phyloP scores from a whole-genome alignment of 2,329 filamentous ascomycete genomes.

The Niveomyces coronatus region DNA sequence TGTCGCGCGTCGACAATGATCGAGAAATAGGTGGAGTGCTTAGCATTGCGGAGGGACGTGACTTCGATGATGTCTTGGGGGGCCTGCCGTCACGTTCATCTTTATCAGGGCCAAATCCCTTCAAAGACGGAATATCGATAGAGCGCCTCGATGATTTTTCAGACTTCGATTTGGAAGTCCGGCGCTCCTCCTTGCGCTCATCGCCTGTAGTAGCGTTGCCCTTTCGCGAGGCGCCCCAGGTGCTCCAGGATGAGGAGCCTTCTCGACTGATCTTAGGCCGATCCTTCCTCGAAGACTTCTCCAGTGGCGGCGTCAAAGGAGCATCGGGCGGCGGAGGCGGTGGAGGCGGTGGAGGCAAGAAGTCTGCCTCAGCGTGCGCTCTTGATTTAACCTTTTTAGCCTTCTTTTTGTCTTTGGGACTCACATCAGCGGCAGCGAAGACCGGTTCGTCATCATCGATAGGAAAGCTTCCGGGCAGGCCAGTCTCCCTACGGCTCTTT shows the following conservation, averaged over 20 bases:
- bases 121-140: slow-evolving; percentile 51
- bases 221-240: slow-evolving; percentile 48
- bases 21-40: slow-evolving; percentile 56
- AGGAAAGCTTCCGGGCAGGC: slow-evolving; percentile 49
- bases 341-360: slow-evolving; percentile 20
- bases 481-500: slow-evolving; percentile 20
- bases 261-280: slow-evolving; percentile 67
- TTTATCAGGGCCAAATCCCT: slow-evolving; percentile 60
- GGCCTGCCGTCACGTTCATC: slow-evolving; percentile 50
- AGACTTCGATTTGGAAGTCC: slow-evolving; percentile 51
- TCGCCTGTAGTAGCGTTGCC: background rate
- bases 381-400: slow-evolving; percentile 33
- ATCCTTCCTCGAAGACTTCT: slow-evolving; percentile 59
- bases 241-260: slow-evolving; percentile 59
- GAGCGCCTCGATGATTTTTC: slow-evolving; percentile 49
- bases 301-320: slow-evolving; percentile 41
- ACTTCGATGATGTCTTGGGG: slow-evolving; percentile 53
- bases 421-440: slow-evolving; percentile 11
- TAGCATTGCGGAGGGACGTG: slow-evolving; percentile 54
- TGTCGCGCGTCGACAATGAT: slow-evolving; percentile 58
- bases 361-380: slow-evolving; percentile 21
- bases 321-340: slow-evolving; percentile 35
- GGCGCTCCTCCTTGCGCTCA: slow-evolving; percentile 37
- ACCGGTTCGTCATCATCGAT: slow-evolving; percentile 36
- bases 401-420: slow-evolving; percentile 26